Percentiles rank a stretch among this genome's conserved stretches.
Evolutionary conservation across 2,329 filamentous ascomycete species (phyloP).

Genomic region (Penicillium sp.): DNA sequence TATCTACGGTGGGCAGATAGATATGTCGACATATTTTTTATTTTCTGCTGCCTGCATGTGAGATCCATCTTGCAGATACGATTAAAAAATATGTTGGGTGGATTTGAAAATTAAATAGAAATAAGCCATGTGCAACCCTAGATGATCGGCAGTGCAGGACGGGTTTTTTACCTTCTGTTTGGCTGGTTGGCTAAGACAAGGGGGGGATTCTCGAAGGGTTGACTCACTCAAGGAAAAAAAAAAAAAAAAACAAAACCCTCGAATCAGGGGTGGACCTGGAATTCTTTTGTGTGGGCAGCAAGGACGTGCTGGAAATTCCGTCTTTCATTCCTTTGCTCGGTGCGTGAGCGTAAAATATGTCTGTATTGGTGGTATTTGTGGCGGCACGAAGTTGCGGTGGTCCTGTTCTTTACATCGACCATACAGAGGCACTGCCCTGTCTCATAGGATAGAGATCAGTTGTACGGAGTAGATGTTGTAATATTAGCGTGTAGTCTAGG

Average conservation of each 20-base stretch:
- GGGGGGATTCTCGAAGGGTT: slow-evolving; percentile 15
- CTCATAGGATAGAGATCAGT: neutral
- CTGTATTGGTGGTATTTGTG: slow-evolving; percentile 9
- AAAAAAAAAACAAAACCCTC: slow-evolving; percentile 7
- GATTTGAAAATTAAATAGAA: neutral
- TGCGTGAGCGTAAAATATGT: slow-evolving; percentile 18
- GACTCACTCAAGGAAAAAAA: slow-evolving; percentile 14
- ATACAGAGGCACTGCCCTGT: neutral
- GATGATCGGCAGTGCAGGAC: slow-evolving; percentile 19
- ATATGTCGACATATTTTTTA: neutral
- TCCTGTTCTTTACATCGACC: slow-evolving; percentile 1
- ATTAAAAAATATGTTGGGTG: neutral
- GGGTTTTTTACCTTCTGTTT: slow-evolving; percentile 6
- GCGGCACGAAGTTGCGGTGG: neutral
- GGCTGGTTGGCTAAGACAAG: slow-evolving; percentile 7
- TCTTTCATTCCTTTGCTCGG: slow-evolving; percentile 18
- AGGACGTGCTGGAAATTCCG: slow-evolving; percentile 12
- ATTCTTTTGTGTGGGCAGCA: slow-evolving; percentile 15
- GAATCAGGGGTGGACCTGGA: slow-evolving; percentile 15
- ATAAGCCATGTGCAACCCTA: slow-evolving; percentile 19
- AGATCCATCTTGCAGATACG: slow-evolving; percentile 5
- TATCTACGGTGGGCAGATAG: neutral
- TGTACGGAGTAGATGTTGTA: neutral
- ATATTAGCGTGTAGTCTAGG: neutral
- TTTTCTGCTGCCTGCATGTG: slow-evolving; percentile 6